Conservation (phyloP, 1,284 basidiomycete species). For the Xanthoconium separans region DNA sequence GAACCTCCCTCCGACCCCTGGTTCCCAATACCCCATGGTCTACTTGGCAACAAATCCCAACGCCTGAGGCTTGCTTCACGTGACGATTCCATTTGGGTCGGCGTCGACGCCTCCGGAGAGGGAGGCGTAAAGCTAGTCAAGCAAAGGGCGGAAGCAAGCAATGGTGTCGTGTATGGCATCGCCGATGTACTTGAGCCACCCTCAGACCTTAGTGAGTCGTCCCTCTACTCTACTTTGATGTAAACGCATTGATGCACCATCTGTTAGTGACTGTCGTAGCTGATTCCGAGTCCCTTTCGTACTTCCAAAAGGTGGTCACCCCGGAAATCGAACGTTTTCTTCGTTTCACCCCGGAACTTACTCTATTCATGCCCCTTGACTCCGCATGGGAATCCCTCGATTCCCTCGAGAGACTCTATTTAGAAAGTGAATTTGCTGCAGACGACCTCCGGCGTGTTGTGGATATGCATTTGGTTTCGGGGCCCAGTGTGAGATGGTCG, state of each 20-base stretch:
- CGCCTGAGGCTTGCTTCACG: slow-evolving; percentile 63
- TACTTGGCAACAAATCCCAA: slow-evolving; percentile 83
- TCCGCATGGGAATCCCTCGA: slow-evolving; percentile 71
- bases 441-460: slow-evolving; percentile 79
- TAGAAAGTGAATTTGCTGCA: slow-evolving; percentile 82
- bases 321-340: slow-evolving; percentile 54
- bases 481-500: slow-evolving; percentile 60
- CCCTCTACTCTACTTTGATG: neutral
- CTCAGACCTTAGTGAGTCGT: slow-evolving; percentile 62
- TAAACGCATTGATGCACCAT: slow-evolving; percentile 1
- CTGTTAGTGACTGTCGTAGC: slow-evolving; percentile 42
- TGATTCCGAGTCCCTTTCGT: slow-evolving; percentile 60
- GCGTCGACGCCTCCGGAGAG: slow-evolving; percentile 70
- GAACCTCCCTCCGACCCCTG: slow-evolving; percentile 81
- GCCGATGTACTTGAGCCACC: slow-evolving; percentile 79
- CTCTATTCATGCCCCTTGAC: slow-evolving; percentile 88
- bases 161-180: slow-evolving; percentile 81
- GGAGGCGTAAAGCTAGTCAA: slow-evolving; percentile 67
- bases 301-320: slow-evolving; percentile 68
- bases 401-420: slow-evolving; percentile 74
- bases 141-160: slow-evolving; percentile 54
- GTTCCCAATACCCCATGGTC: slow-evolving; percentile 79
- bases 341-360: slow-evolving; percentile 70
- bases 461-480: slow-evolving; percentile 69
- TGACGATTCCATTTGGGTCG: slow-evolving; percentile 56